Evolutionary conservation across 2,329 filamentous ascomycete species (phyloP).

Genomic region (Ophiostoma angusticollis): DNA sequence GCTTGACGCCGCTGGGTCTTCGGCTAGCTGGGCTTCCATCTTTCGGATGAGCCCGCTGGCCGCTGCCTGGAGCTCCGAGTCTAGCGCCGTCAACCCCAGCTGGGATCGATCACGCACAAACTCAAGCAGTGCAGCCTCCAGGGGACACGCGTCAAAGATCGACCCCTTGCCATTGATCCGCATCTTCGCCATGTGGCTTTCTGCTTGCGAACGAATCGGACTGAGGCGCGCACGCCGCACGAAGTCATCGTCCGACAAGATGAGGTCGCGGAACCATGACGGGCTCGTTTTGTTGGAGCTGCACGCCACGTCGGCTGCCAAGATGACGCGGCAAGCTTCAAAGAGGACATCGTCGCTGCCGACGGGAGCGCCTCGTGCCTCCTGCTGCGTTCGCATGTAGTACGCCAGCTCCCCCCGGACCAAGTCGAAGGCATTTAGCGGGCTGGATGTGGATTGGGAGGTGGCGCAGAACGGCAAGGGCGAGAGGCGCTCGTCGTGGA

Average conservation of each 20-base stretch:
- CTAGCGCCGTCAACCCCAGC: constrained; percentile 46
- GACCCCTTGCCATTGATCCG: constrained; percentile 46
- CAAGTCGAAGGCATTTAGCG: constrained; percentile 47
- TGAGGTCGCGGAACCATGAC: constrained; percentile 47
- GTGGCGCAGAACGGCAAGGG: constrained; percentile 41
- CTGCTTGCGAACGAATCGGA: constrained; percentile 31
- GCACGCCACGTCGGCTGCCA: constrained; percentile 35
- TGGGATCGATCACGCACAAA: constrained; percentile 38
- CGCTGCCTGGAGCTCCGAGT: constrained; percentile 46
- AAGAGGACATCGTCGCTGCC: constrained; percentile 39
- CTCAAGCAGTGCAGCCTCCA: constrained; percentile 41
- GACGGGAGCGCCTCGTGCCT: constrained; percentile 27
- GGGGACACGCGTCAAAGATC: constrained; percentile 42
- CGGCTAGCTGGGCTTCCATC: constrained; percentile 30
- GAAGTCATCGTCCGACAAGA: constrained; percentile 35
- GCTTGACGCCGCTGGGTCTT: neutral
- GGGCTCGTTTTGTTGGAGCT: constrained; percentile 23
- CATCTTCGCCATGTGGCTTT: constrained; percentile 34
- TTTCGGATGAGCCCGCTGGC: constrained; percentile 44
- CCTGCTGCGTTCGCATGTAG: constrained; percentile 33
- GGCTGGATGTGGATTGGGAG: constrained; percentile 29
- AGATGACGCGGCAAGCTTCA: constrained; percentile 48
- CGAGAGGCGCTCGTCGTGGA: constrained; percentile 48
- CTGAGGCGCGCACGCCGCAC: constrained; percentile 33
- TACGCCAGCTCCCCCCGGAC: constrained; percentile 45